Evolutionary conservation across 2,329 filamentous ascomycete genomes (phyloP).

Genomic region (Myrmaecium sp.): DNA sequence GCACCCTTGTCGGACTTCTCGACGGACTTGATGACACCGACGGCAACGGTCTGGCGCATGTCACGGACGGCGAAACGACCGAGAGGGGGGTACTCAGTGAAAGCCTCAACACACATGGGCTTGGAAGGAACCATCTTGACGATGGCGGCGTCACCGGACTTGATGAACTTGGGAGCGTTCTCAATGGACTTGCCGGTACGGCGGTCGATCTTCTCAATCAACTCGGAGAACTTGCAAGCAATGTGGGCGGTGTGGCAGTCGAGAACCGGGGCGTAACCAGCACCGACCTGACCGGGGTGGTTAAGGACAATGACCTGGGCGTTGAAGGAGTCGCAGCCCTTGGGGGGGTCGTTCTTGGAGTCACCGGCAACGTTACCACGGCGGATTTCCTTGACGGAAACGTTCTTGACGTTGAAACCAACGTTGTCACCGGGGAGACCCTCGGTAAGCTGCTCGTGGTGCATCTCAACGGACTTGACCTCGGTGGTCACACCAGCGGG

Average conservation of each 20-base stretch:
- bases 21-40: slow-evolving; percentile 77
- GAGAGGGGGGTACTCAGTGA: slow-evolving; percentile 98
- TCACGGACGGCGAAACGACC: slow-evolving; percentile 99
- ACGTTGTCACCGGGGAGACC: slow-evolving; percentile 99
- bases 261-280: slow-evolving; percentile 96
- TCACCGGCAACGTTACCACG: slow-evolving; percentile 99
- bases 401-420: slow-evolving; percentile 99
- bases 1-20: slow-evolving; percentile 30
- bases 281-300: slow-evolving; percentile 99
- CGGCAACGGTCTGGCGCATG: slow-evolving; percentile 45
- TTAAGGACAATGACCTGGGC: slow-evolving; percentile 99
- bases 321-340: slow-evolving; percentile 83
- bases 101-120: slow-evolving; percentile 99
- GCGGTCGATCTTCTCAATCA: slow-evolving; percentile 99
- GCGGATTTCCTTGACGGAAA: slow-evolving; percentile 99
- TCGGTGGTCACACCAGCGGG: slow-evolving; percentile 99
- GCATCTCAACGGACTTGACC: slow-evolving; percentile 99
- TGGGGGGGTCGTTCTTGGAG: slow-evolving; percentile 98
- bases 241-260: slow-evolving; percentile 99
- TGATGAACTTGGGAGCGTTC: slow-evolving; percentile 94
- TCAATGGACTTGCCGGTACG: slow-evolving; percentile 98
- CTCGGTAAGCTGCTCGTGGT: slow-evolving; percentile 96
- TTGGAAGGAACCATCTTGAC: slow-evolving; percentile 99
- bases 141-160: slow-evolving; percentile 99
- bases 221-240: slow-evolving; percentile 99